Percentiles rank a stretch among this genome's conserved stretches.
phyloP scores from a whole-genome alignment of 805 yeast genomes.

The Saturnispora serradocipensis region DNA sequence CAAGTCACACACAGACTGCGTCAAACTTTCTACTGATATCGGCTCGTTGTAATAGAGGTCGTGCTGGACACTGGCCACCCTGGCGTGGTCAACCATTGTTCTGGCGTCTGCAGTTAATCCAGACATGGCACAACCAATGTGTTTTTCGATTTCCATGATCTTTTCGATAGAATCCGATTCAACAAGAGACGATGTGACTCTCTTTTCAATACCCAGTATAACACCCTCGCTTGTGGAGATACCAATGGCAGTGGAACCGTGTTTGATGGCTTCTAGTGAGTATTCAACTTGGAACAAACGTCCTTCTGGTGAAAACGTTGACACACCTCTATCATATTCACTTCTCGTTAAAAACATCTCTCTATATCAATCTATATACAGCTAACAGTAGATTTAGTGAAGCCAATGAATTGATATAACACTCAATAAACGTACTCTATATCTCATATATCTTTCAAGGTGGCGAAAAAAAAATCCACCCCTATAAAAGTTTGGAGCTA shows the following conservation, averaged over 20 bases:
- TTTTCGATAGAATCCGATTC: conserved; percentile 94
- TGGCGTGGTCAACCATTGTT: conserved; percentile 96
- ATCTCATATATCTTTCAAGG: background rate
- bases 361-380: too few relatives aligned
- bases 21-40: conserved; percentile 83
- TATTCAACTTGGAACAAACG: conserved; percentile 96
- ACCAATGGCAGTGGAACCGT: conserved; percentile 97
- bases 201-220: conserved; percentile 90
- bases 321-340: conserved; percentile 98
- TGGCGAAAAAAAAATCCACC: background rate
- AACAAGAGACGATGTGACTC: conserved; percentile 85
- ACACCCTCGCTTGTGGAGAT: conserved; percentile 94
- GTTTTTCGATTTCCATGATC: conserved; percentile 87
- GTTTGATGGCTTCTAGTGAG: conserved; percentile 92
- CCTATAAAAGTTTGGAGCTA: background rate
- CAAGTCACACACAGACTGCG: conserved; percentile 94
- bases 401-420: background rate
- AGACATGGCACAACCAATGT: conserved; percentile 97
- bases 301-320: conserved; percentile 98
- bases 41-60: conserved; percentile 85
- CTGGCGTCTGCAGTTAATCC: conserved; percentile 98
- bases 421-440: too few relatives aligned
- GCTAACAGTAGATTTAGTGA: too few relatives aligned
- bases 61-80: conserved; percentile 83
- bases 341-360: conserved; percentile 88